Evolutionary conservation across 1,284 basidiomycete genomes (phyloP), one percentile per base, ranked within the genome.

Genomic region (Boletus semigastroideus): DNA sequence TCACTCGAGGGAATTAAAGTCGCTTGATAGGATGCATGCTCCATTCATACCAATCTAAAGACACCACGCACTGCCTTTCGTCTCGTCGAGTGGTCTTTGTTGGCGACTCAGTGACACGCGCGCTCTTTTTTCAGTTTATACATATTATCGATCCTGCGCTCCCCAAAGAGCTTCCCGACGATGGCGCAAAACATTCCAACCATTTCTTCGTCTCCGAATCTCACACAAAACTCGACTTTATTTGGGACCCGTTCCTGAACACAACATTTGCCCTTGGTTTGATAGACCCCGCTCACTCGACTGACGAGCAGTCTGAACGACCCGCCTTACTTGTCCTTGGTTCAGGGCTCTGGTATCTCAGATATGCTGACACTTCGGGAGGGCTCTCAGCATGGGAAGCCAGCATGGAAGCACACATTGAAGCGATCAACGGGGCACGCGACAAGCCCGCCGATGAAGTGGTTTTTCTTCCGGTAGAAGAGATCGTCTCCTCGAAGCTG

Each of bases 341-440:
- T 17, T 85, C 88, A 12, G 92, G 93, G 0, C 74, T 95, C 34
- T 94, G 92, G 92, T 92, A 90, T 66, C 78, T 95, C 37, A 84
- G 89, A 30, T 85, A 92, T 66, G 75, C 82, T 1, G 70, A 77
- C 36, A 62, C 73, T 16, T 87, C 88, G 1, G 90, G 89, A 17
- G 91, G 90, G 3, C 74, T 92, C 25, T 72, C 83, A 27, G 77
- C 84, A 2, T 95, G 90, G 90, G 88, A 87, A 59, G 76, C 75
- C 17, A 86, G 80, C 59, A 83, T 90, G 56, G 86, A 90, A 62
- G 62, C 71, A 17, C 77, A 83, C 12, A 79, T 94, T 37, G 71
- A 76, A 44, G 64, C 73, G 11, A 73, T 92, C 41, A 66, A 69
- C 17, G 63, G 65, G 20, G 67, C 67, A 28, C 63, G 48, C 11